Evolutionary conservation across 2,329 filamentous ascomycete species (phyloP), one percentile per base, ranked within the genome.

Genomic region (Colletotrichum truncatum): DNA sequence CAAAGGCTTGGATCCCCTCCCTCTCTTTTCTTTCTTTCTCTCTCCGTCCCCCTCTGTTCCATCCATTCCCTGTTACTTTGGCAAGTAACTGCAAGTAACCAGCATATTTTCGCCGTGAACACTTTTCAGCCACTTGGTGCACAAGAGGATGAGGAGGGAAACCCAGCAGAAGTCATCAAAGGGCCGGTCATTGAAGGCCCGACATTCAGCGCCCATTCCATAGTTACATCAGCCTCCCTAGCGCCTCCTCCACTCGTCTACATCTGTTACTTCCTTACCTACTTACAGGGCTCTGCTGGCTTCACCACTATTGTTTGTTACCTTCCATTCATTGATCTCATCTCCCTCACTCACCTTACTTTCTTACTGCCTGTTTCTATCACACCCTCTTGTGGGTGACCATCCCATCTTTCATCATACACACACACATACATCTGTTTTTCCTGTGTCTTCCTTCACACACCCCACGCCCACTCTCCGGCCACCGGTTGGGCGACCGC

Each of bases 211-310:
- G 30, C 39, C 56, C 48, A 53, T 48, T 26, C 30, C 55, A 54
- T 54, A 60, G 61, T 60, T 11, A 32, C 48, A 54, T 54, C 61
- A 36, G 39, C 46, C 48, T 64, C 41, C 39, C 26, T 61, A 21
- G 25, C 48, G 46, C 53, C 45, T 64, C 34, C 26, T 39, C 23
- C 32, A 38, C 41, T n/a, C 32, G 51, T 54, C 51, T 34, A 41
- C 48, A 54, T 54, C 51, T 36, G 6, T n/a, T 48, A 21, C 23
- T 25, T 26, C 43, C 43, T 28, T 43, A 43, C 18, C 39, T 32
- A 7, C 30, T 12, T 32, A 6, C 30, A 32, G 30, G 12, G 30
- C 30, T 12, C 12, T 32, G 30, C 30, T 32, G 7, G 6, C 30
- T 32, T 43, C 39, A 43, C 25, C 39, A 21, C 39, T 21, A 21